A percentile compares a stretch with the other conserved stretches of the same genome.
These are phyloP conservation scores for Escallonia rubra DNA, from an alignment of 129 eudicot genomes.

Conservation along the genomic window DNA sequence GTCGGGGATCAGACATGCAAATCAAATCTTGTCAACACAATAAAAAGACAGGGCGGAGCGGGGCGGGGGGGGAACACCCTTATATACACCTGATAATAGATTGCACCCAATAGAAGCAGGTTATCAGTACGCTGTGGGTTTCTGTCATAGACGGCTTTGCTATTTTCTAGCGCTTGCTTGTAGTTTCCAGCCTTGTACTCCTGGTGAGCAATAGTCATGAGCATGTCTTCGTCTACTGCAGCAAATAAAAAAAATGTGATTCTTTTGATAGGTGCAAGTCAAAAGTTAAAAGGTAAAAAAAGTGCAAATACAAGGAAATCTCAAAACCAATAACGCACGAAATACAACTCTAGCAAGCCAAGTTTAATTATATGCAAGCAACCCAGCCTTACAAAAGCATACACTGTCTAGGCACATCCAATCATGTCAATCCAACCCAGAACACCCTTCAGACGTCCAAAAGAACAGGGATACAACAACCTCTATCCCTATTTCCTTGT, in stretches of 20 bases:
- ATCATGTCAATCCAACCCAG: no score
- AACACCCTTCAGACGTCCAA: no score
- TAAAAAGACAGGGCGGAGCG: neutral
- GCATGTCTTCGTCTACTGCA: slow-evolving; percentile 63
- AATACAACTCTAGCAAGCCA: no score
- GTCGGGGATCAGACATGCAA: slow-evolving; percentile 13
- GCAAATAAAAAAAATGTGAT: slow-evolving; percentile 16
- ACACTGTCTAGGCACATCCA: no score
- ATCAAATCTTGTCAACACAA: neutral
- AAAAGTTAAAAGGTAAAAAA: no score
- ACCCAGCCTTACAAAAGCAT: no score
- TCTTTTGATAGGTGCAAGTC: no score
- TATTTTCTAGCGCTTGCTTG: slow-evolving; percentile 85
- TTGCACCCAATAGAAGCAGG: slow-evolving; percentile 85
- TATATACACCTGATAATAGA: slow-evolving; percentile 84
- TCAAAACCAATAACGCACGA: no score
- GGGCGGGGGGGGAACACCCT: neutral
- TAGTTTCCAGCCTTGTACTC: slow-evolving; percentile 85
- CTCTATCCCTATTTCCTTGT: no score
- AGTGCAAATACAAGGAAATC: no score
- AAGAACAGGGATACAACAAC: no score
- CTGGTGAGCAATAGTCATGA: slow-evolving; percentile 69
- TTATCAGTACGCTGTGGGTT: slow-evolving; percentile 82
- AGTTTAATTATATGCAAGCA: no score
- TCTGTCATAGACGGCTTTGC: slow-evolving; percentile 79